Evolutionary conservation across 139 green algal species (phyloP).

Genomic region (Coccomyxa sp.): DNA sequence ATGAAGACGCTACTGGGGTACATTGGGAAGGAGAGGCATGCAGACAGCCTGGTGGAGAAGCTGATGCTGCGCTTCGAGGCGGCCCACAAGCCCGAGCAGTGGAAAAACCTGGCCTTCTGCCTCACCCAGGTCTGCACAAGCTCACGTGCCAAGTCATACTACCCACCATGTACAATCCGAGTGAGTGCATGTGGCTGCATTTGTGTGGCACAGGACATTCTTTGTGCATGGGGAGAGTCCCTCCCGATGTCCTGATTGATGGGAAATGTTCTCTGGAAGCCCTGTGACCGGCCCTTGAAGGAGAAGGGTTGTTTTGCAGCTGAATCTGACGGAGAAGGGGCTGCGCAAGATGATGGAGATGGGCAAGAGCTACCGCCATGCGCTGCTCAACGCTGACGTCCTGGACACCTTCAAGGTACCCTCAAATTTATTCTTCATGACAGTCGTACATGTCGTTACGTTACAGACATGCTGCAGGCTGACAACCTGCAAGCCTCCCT

Average conservation of each 20-base stretch:
- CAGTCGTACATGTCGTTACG: too few relatives aligned
- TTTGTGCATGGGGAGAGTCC: too few relatives aligned
- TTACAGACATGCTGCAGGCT: too few relatives aligned
- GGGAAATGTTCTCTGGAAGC: too few relatives aligned
- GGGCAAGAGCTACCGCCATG: slow-evolving; percentile 71
- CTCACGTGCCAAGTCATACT: not conserved
- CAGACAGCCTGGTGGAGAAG: slow-evolving; percentile 71
- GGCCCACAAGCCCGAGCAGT: slow-evolving; percentile 40
- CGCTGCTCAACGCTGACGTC: slow-evolving; percentile 66
- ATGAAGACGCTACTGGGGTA: slow-evolving; percentile 75
- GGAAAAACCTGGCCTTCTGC: slow-evolving; percentile 85
- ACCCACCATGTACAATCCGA: too few relatives aligned
- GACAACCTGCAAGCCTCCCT: too few relatives aligned
- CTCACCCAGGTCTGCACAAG: slow-evolving; percentile 38
- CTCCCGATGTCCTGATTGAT: too few relatives aligned
- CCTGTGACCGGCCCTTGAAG: too few relatives aligned
- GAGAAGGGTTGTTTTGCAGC: slow-evolving; percentile 16
- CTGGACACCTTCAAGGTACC: slow-evolving; percentile 27
- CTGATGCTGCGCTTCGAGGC: slow-evolving; percentile 63
- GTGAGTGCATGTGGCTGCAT: too few relatives aligned
- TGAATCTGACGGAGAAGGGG: slow-evolving; percentile 81
- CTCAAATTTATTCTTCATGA: not conserved
- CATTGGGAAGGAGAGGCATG: slow-evolving; percentile 84
- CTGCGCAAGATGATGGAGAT: slow-evolving; percentile 68
- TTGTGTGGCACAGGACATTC: too few relatives aligned